Evolutionary conservation across 192 early-diverging fungal genomes (phyloP), one percentile per base, ranked within the genome.

Genomic region (Podila epigama): DNA sequence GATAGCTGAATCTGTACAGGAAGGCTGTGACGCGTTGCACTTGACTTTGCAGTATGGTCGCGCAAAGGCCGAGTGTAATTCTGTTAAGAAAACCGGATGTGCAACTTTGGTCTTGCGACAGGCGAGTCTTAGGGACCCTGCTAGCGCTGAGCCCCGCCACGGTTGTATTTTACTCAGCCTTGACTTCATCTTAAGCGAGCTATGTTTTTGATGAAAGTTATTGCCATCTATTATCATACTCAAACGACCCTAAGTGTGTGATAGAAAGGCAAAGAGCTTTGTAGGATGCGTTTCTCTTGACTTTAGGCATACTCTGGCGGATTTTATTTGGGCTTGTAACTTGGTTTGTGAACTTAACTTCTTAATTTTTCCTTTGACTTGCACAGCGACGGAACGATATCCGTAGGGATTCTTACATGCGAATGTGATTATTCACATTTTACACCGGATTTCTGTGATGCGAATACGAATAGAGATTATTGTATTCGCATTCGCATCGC

Each of bases 41-140:
- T 63, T 52, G 61, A 63, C 61, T 61, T 63, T 52, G 61, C 61
- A 52, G 33, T 37, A 37, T 63, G 61, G 61, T 63, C 61, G 34
- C 33, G 61, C 61, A 52, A 63, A 63, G 61, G 36, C 44, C 33
- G 50, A 34, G 61, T 63, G 61, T 52, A 63, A 5, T 35, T 51
- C 61, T 35, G 61, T 52, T 52, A 33, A 63, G 61, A 63, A 51
- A 52, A 52, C 61, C 50, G 50, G 7, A 63, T 63, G 61, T 25
- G 48, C 61, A 51, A 11, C 61, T 63, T 51, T 27, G 61, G 51
- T 63, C 60, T 44, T 61, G 44, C 60, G 39, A 60, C 58, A 60
- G 58, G 58, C 58, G 58, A 5, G 58, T 42, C 58, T 42, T 60
- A 3, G 58, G 58, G 58, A 60, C 58, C 58, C 58, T 60, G 39